phyloP scores from a whole-genome alignment of 768 basidiomycete species.

The Pulveroboletus sp. region DNA sequence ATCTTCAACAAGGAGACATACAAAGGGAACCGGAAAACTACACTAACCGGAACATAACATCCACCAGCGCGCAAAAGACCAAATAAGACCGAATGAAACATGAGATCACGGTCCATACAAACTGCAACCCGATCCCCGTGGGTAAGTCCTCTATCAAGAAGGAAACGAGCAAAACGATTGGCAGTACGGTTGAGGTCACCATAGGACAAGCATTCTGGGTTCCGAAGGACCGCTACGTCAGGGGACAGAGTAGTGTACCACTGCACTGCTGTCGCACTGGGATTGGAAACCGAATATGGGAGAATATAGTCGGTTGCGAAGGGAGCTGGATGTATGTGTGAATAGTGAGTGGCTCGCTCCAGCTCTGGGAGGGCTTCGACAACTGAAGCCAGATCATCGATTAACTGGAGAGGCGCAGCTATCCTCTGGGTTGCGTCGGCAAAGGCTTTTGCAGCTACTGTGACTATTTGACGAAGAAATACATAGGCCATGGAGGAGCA shows the following conservation, averaged over 20 bases:
- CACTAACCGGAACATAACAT: conserved; percentile 48
- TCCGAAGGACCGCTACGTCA: background rate
- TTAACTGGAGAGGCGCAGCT: conserved; percentile 5
- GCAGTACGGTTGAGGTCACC: conserved; percentile 33
- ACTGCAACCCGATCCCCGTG: conserved; percentile 43
- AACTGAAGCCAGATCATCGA: conserved; percentile 14
- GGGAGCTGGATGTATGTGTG: conserved; percentile 16
- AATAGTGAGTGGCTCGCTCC: conserved; percentile 8
- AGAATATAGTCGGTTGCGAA: conserved; percentile 26
- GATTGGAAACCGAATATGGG: conserved; percentile 13
- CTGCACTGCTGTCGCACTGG: conserved; percentile 16
- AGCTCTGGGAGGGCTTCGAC: conserved; percentile 12
- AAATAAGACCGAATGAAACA: conserved; percentile 42
- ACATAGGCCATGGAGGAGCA: conserved; percentile 9
- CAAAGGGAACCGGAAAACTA: conserved; percentile 16
- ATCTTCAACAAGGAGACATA: background rate
- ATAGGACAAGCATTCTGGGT: conserved; percentile 27
- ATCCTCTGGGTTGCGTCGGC: conserved; percentile 9
- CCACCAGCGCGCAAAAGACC: conserved; percentile 48
- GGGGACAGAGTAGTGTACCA: conserved; percentile 20
- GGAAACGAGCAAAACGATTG: conserved; percentile 44
- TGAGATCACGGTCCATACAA: conserved; percentile 41
- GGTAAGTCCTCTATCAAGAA: conserved; percentile 34
- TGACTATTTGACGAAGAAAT: conserved; percentile 20
- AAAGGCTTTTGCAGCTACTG: conserved; percentile 1